Base-by-base conservation (phyloP, 352 stramenopile species). In the Pythium phragmiticola region DNA sequence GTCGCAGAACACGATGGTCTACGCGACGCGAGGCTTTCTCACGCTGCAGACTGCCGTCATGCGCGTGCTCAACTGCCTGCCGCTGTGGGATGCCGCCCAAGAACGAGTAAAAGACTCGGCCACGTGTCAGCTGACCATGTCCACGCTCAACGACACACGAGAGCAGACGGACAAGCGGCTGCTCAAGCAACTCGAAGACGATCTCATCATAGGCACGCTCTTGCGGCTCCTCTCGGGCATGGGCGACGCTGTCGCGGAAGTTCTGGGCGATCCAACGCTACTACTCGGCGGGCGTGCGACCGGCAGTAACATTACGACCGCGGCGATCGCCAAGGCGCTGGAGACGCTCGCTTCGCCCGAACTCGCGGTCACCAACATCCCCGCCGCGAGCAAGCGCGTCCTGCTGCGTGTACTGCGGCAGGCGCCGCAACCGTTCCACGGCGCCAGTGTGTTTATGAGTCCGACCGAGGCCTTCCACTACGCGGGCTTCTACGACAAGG, bases 401-500 rank as follows among this genome's bases (percentile, higher is more conserved):
- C 68, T 93, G 2, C 43, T 93, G 36, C 43, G 70, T 1, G 66
- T 76, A 6, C 60, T 93, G 14, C 78, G 79, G 2, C 80, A 87
- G 21, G 84, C 81, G 12, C 84, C 79, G 6, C 84, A 93, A 45
- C 47, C 79, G 1, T 87, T 74, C 57, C 69, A 87, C n/a, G 82
- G 80, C 4, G 75, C 67, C 3, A 64, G 39, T 8, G 69, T 84
- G 14, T 87, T 80, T 28, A 64, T 77, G 58, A 80, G 62, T 48
- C 85, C 85, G 12, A 84, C 77, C 19, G 64, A 77, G 9, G 62
- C 64, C 7, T 94, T 87, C 54, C 72, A 73, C 12, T 85, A 82
- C 47, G 74, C 80, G 3, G 71, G 70, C 36, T 97, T 97, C 65
- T 97, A 92, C 63, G 73, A 75, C 61, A 87, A 92, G 54, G 76